Conservation (phyloP, 2,329 filamentous ascomycete species). For the Emericellopsis cladophorae region DNA sequence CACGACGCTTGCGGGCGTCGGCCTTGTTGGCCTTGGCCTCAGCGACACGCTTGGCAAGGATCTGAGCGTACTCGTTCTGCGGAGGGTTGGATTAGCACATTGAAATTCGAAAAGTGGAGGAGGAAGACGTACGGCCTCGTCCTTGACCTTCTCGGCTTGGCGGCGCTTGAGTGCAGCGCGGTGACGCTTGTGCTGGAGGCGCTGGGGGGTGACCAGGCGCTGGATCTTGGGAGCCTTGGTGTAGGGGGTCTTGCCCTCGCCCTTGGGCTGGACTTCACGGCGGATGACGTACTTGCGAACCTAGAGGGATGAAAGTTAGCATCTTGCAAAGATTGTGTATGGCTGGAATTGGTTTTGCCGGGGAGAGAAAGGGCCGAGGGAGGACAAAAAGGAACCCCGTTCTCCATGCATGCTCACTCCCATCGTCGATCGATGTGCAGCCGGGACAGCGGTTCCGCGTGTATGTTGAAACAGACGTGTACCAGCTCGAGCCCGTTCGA, state of each 20-base stretch:
- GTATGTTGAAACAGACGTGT: no score
- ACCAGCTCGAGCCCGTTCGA: no score
- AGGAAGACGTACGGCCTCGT: slow-evolving; percentile 74
- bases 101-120: not conserved
- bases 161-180: slow-evolving; percentile 96
- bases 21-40: slow-evolving; percentile 92
- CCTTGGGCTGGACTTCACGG: slow-evolving; percentile 93
- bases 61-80: slow-evolving; percentile 91
- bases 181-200: slow-evolving; percentile 99
- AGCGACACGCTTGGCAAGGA: slow-evolving; percentile 92
- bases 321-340: slow-evolving; percentile 6
- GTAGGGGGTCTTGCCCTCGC: slow-evolving; percentile 94
- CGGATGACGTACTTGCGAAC: slow-evolving; percentile 99
- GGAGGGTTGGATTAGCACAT: slow-evolving; percentile 18
- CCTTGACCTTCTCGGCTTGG: slow-evolving; percentile 92
- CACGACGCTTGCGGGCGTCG: slow-evolving; percentile 92
- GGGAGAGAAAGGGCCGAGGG: no score
- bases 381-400: no score
- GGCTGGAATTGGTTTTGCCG: no score
- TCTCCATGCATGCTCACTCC: no score
- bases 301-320: slow-evolving; percentile 38
- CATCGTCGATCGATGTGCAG: no score
- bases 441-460: no score
- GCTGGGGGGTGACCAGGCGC: slow-evolving; percentile 97
- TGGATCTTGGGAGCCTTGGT: slow-evolving; percentile 99